Base-by-base conservation (phyloP, 1,284 basidiomycete genomes). In the Apiotrichum laibachii region DNA sequence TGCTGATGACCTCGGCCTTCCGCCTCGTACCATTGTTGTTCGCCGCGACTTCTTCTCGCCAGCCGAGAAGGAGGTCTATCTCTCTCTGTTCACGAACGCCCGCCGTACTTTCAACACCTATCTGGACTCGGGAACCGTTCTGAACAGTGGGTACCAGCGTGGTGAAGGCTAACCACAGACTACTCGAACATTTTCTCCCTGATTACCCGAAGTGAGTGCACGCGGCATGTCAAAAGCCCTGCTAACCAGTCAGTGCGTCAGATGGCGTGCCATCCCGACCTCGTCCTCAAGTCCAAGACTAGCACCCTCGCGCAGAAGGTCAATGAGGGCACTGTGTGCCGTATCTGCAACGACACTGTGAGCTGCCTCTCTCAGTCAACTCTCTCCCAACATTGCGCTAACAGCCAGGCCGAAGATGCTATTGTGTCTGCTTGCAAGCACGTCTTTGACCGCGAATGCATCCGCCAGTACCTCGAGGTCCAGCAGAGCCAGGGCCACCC, bases 1-100 rank as follows among this genome's bases (percentile, higher is more conserved):
- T 52, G 95, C 95, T 1, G 96, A 99, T 72, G 96, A 99, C 75
- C 85, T 99, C 51, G 96, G 93, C 7, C 80, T 99, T n/a, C 96
- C 96, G 4, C 96, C 96, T 5, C 85, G 96, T 43, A 94, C 88
- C 0, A 89, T 99, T 46, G 83, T 90, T 55, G 88, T 99, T 61
- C 86, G 92, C 43, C 83, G 87, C 53, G 95, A 99, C 76, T 89
- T 88, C 76, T 99, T 99, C 81, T 96, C 91, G 64, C 90, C 92
- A 0, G 92, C 96, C 74, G 94, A 98, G 79, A 96, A 94, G 76
- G 95, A 99, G 70, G 80, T 99, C 13, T 99, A 99, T 78, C 83
- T 88, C 54, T 92, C 89, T 5, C 80, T 99, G 37, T 99, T 95
- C 81, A 88, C 89, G 5, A 91, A 94, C 67, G 93, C 92, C 11